phyloP scores from a whole-genome alignment of 352 stramenopile genomes.

The Pythium plurisporium region DNA sequence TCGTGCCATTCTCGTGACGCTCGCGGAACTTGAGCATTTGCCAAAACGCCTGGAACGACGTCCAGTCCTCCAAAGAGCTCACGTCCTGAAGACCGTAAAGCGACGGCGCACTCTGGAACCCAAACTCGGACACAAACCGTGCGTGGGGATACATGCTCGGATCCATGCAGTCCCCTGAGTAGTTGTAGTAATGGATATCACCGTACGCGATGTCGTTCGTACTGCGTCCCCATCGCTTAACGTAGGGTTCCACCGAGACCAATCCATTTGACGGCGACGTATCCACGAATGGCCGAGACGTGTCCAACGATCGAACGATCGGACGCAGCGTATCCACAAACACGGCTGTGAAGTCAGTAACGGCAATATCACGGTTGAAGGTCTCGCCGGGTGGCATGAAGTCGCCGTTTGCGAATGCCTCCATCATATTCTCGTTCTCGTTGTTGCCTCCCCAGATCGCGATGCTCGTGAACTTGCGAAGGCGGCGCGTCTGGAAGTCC shows the following conservation, averaged over 20 bases:
- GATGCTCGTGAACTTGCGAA: slow-evolving; percentile 80
- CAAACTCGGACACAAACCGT: slow-evolving; percentile 85
- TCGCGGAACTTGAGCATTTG: slow-evolving; percentile 74
- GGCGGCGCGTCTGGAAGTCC: slow-evolving; percentile 46
- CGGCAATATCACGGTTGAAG: slow-evolving; percentile 78
- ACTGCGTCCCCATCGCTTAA: slow-evolving; percentile 73
- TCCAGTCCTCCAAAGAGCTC: slow-evolving; percentile 44
- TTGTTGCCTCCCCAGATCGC: slow-evolving; percentile 90
- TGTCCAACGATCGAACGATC: slow-evolving; percentile 43
- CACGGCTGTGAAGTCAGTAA: slow-evolving; percentile 74
- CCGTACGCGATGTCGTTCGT: slow-evolving; percentile 55
- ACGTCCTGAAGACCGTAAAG: slow-evolving; percentile 45
- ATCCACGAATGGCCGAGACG: slow-evolving; percentile 70
- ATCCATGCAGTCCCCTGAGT: slow-evolving; percentile 73
- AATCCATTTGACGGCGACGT: slow-evolving; percentile 85
- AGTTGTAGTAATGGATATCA: slow-evolving; percentile 88
- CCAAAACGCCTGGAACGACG: slow-evolving; percentile 71
- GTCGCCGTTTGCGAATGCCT: slow-evolving; percentile 52
- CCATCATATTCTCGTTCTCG: slow-evolving; percentile 88
- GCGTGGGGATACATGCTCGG: slow-evolving; percentile 59
- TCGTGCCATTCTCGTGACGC: slow-evolving; percentile 72
- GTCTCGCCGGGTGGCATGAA: slow-evolving; percentile 43
- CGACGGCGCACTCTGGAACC: slow-evolving; percentile 79
- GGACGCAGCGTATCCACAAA: slow-evolving; percentile 75
- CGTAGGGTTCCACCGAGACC: slow-evolving; percentile 66